Conservation (phyloP, 805 yeast genomes). For the Spencermartinsiella europaea region DNA sequence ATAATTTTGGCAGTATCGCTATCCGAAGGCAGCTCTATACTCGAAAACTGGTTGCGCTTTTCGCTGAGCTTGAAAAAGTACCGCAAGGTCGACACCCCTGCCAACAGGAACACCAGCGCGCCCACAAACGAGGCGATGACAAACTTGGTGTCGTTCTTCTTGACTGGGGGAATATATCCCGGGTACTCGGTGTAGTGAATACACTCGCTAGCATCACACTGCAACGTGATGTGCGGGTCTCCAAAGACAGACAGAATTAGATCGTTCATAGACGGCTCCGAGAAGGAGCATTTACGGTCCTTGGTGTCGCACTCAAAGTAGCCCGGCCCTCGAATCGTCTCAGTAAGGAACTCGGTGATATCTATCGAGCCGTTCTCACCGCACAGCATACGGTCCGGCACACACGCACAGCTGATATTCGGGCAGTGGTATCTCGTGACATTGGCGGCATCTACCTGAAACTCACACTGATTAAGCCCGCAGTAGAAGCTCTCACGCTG, state of each 20-base stretch:
- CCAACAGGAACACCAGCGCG: conserved; percentile 15
- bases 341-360: conserved; percentile 84
- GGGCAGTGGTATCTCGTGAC: conserved; percentile 74
- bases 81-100: conserved; percentile 10
- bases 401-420: conserved; percentile 75
- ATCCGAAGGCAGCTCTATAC: conserved; percentile 30
- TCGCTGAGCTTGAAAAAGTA: conserved; percentile 19
- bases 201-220: conserved; percentile 86
- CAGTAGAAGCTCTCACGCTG: conserved; percentile 87
- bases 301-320: conserved; percentile 75
- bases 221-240: conserved; percentile 80
- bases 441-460: conserved; percentile 56
- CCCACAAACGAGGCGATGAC: conserved; percentile 24
- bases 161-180: conserved; percentile 70
- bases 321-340: conserved; percentile 91
- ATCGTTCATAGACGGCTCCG: conserved; percentile 95
- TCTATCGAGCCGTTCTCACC: conserved; percentile 94
- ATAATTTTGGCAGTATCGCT: conserved; percentile 44
- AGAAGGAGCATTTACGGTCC: conserved; percentile 62
- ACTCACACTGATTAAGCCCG: conserved; percentile 68
- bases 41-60: conserved; percentile 17
- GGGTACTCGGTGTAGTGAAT: conserved; percentile 89
- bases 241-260: conserved; percentile 88
- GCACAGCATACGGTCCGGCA: conserved; percentile 89
- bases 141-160: conserved; percentile 24